A percentile compares a stretch with the other conserved stretches of the same genome.
These are phyloP conservation scores for Nakazawaea wyomingensis DNA, from an alignment of 805 yeast genomes.

Conservation along the genomic window DNA sequence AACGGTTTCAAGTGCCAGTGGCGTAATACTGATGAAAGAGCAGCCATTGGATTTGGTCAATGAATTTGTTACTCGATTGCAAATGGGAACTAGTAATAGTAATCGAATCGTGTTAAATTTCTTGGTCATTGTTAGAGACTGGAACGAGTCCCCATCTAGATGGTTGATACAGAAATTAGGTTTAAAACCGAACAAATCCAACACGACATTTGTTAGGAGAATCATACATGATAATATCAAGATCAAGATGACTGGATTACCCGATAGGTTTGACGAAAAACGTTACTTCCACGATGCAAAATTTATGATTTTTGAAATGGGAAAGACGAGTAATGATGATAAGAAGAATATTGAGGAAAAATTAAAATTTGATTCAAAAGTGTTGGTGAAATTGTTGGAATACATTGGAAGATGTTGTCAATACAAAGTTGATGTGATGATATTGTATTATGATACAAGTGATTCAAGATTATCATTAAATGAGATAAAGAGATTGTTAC, in stretches of 20 bases:
- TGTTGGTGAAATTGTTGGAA: constrained; percentile 18
- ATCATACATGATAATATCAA: constrained; percentile 24
- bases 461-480: neutral
- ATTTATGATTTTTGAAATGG: constrained; percentile 49
- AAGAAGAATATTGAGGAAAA: constrained; percentile 2
- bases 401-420: constrained; percentile 16
- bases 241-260: constrained; percentile 36
- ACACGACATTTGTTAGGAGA: constrained; percentile 23
- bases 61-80: constrained; percentile 35
- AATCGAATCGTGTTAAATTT: constrained; percentile 17
- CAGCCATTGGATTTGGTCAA: constrained; percentile 40
- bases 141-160: constrained; percentile 38
- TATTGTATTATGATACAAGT: constrained; percentile 11
- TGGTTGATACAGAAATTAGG: constrained; percentile 46
- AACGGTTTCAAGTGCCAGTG: too few species aligned
- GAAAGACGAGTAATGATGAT: constrained; percentile 26
- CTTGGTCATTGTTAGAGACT: constrained; percentile 41
- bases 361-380: constrained; percentile 15
- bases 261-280: constrained; percentile 31
- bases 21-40: too few species aligned
- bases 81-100: constrained; percentile 20
- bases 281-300: constrained; percentile 34
- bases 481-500: neutral
- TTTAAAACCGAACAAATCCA: constrained; percentile 28
- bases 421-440: constrained; percentile 14